These are phyloP conservation scores for Geotrichum bryndzae DNA, from an alignment of 1,139 yeast genomes.

Conservation along the genomic window DNA sequence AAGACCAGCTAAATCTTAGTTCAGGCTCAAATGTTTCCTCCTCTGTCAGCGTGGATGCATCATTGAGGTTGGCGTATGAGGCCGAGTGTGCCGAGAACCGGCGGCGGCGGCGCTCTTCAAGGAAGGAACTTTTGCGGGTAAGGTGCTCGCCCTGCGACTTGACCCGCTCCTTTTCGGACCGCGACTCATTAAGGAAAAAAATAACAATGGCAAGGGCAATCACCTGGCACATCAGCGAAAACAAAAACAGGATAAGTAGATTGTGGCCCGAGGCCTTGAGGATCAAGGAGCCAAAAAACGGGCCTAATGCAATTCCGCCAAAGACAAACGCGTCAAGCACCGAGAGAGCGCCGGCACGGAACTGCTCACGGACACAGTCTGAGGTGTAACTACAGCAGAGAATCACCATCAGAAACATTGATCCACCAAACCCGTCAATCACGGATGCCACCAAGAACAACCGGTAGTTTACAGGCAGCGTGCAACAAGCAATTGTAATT, in stretches of 20 bases:
- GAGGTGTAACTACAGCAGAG: slow-evolving; percentile 55
- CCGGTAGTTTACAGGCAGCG: slow-evolving; percentile 34
- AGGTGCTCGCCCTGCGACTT: slow-evolving; percentile 35
- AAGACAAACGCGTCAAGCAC: slow-evolving; percentile 51
- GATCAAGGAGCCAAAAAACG: slow-evolving; percentile 48
- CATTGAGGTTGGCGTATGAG: background rate
- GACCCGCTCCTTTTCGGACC: slow-evolving; percentile 43
- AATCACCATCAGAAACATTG: slow-evolving; percentile 46
- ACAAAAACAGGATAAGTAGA: slow-evolving; percentile 27
- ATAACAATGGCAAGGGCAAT: slow-evolving; percentile 35
- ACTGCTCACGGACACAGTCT: slow-evolving; percentile 54
- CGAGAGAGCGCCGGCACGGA: slow-evolving; percentile 53
- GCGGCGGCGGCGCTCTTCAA: slow-evolving; percentile 11
- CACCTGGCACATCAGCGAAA: slow-evolving; percentile 24
- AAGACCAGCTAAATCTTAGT: background rate
- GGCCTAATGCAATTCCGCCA: slow-evolving; percentile 61
- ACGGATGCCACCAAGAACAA: slow-evolving; percentile 39
- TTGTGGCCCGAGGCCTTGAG: slow-evolving; percentile 28
- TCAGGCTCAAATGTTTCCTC: background rate
- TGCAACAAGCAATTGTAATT: slow-evolving; percentile 25
- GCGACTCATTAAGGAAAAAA: slow-evolving; percentile 53
- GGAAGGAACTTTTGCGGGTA: slow-evolving; percentile 7
- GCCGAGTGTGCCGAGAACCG: slow-evolving; percentile 2
- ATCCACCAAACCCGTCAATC: slow-evolving; percentile 52
- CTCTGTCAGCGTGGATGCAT: background rate